Percentiles rank a stretch among this genome's conserved stretches.
phyloP scores from a whole-genome alignment of 192 early-diverging fungal genomes.

The Kickxella alabastrina region DNA sequence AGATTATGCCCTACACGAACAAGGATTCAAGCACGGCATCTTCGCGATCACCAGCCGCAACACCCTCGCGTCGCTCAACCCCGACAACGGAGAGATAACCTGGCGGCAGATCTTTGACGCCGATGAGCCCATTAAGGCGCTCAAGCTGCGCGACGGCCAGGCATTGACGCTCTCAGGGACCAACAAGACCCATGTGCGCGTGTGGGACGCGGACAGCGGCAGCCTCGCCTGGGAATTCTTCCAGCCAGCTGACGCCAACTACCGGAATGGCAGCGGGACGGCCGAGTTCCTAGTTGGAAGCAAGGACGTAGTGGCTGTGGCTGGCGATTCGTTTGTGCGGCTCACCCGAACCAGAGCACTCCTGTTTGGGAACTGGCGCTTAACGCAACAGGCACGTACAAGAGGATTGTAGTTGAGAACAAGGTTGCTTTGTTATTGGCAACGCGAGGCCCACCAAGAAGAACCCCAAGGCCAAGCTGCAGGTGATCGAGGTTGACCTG shows the following conservation, averaged over 20 bases:
- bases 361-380: slow-evolving; percentile 38
- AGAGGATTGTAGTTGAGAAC: slow-evolving; percentile 35
- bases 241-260: slow-evolving; percentile 17
- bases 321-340: slow-evolving; percentile 37
- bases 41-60: slow-evolving; percentile 67
- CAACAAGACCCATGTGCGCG: slow-evolving; percentile 35
- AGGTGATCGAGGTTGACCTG: slow-evolving; percentile 36
- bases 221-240: slow-evolving; percentile 16
- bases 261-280: slow-evolving; percentile 30
- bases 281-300: slow-evolving; percentile 42
- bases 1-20: slow-evolving; percentile 15
- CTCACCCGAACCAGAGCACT: slow-evolving; percentile 8
- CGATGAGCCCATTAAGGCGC: slow-evolving; percentile 54
- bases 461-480: slow-evolving; percentile 14
- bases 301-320: slow-evolving; percentile 38
- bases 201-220: slow-evolving; percentile 42
- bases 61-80: slow-evolving; percentile 66
- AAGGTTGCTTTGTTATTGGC: slow-evolving; percentile 35
- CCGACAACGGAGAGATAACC: slow-evolving; percentile 63
- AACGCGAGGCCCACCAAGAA: slow-evolving; percentile 24
- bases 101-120: slow-evolving; percentile 74
- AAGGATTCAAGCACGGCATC: slow-evolving; percentile 38
- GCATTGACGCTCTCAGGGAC: slow-evolving; percentile 30
- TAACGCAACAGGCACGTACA: slow-evolving; percentile 28
- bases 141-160: slow-evolving; percentile 39